Base-by-base conservation (phyloP, 2,329 filamentous ascomycete genomes). In the Raffaelea ambrosiae region DNA sequence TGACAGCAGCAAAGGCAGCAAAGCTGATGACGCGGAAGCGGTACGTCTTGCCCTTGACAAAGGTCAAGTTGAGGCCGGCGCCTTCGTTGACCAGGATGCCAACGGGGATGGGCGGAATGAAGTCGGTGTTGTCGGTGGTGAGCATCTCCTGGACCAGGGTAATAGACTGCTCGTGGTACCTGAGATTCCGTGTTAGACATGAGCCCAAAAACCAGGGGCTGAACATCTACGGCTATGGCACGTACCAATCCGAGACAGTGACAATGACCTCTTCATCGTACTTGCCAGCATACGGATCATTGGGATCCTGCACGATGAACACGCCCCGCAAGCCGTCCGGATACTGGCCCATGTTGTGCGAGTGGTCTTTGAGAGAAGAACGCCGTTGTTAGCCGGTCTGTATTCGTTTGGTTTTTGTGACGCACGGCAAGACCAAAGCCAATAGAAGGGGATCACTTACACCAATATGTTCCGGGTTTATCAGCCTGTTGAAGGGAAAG, bases 261-360 rank as follows among this genome's bases (percentile, higher is more conserved):
- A 84, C 53, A 2, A 77, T 66, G 18, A 79, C 60, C 58, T 84
- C 79, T 42, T 79, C 72, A 40, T 83, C 77, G 49, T 76, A 80
- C 23, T 72, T 56, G 43, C 65, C 65, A 10, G 63, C 57, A 56
- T 76, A 80, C 1, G 77, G 77, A 23, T 76, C 67, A 0, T 71
- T 59, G 0, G 71, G 71, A 54, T 84, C 79, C 44, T 80, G 72
- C 13, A 84, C 69, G 48, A 84, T 76, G 39, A 85, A 57, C 0
- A 77, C 66, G 2, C 77, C 79, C 18, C 81, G 76, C 40, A 84
- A 67, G n/a, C 81, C 81, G 59, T 85, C 81, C 0, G 81, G 79
- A 55, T 84, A 85, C 57, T 84, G 80, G 2, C 73, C 79, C 63
- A 73, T 72, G 48, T 74, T 70, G 59, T 85, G 82, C 1, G 77